phyloP scores from a whole-genome alignment of 1,284 basidiomycete species.

The Austropuccinia psidii region DNA sequence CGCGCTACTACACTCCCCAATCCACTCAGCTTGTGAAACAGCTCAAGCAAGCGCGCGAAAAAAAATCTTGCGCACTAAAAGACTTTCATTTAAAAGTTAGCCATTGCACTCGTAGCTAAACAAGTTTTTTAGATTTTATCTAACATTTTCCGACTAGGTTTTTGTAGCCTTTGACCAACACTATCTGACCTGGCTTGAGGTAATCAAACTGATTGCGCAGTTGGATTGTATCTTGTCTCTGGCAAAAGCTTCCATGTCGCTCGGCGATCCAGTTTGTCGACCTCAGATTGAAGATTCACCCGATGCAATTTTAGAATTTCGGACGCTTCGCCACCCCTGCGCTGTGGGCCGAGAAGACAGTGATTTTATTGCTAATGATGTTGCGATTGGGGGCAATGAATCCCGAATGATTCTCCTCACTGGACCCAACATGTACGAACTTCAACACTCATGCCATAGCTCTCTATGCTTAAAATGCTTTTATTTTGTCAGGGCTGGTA shows the following conservation, averaged over 20 bases:
- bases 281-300: conserved; percentile 77
- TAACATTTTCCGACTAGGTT: conserved; percentile 36
- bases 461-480: background rate
- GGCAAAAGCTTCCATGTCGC: conserved; percentile 75
- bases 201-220: conserved; percentile 62
- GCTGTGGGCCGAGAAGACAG: conserved; percentile 42
- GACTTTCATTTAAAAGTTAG: conserved; percentile 67
- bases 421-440: conserved; percentile 72
- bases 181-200: conserved; percentile 43
- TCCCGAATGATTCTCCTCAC: conserved; percentile 81
- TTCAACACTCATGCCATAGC: conserved; percentile 42
- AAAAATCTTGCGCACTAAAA: conserved; percentile 66
- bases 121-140: conserved; percentile 34
- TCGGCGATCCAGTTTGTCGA: conserved; percentile 86
- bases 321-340: conserved; percentile 72
- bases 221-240: conserved; percentile 90
- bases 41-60: conserved; percentile 86
- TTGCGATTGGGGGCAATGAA: conserved; percentile 69
- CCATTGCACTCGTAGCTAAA: conserved; percentile 16
- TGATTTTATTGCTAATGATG: conserved; percentile 89
- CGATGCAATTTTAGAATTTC: conserved; percentile 68
- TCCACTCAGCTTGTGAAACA: conserved; percentile 63
- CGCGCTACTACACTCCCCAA: conserved; percentile 65
- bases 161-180: conserved; percentile 44
- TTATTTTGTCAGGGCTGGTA: conserved; percentile 56